Conservation (phyloP, 2,329 filamentous ascomycete species). For the Clonostachys sp. region DNA sequence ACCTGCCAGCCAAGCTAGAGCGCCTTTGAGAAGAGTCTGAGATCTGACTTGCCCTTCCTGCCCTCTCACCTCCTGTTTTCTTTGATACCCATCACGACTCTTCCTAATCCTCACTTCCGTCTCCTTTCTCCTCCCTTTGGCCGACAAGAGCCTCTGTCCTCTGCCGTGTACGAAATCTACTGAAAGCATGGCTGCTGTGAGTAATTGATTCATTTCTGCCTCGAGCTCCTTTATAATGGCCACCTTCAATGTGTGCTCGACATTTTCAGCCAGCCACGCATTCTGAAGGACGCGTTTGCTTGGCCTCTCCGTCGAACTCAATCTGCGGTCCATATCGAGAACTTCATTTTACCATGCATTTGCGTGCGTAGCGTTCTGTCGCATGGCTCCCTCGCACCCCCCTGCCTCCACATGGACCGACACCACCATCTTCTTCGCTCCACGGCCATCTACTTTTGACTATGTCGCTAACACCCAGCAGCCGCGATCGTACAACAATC, state of each 20-base stretch:
- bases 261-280: too few species aligned
- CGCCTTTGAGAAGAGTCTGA: neutral
- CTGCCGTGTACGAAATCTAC: neutral
- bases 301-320: too few species aligned
- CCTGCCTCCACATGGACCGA: conserved; percentile 2
- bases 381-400: conserved; percentile 2
- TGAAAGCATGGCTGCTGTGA: conserved; percentile 38
- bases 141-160: neutral
- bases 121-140: neutral
- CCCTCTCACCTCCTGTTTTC: neutral
- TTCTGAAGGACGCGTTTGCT: too few species aligned
- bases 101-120: conserved; percentile 1
- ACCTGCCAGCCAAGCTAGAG: conserved; percentile 1
- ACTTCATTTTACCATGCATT: too few species aligned
- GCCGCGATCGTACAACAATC: conserved; percentile 41
- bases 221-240: conserved; percentile 1
- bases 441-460: conserved; percentile 4
- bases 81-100: conserved; percentile 4
- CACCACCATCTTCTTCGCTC: neutral
- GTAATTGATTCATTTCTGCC: conserved; percentile 10
- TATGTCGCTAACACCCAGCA: conserved; percentile 17
- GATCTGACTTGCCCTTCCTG: neutral
- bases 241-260: neutral
- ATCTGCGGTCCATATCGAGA: too few species aligned
- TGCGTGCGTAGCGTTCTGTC: too few species aligned